These are phyloP conservation scores for Malania oleifera DNA, from an alignment of 164 flowering plant genomes.

Conservation along the genomic window DNA sequence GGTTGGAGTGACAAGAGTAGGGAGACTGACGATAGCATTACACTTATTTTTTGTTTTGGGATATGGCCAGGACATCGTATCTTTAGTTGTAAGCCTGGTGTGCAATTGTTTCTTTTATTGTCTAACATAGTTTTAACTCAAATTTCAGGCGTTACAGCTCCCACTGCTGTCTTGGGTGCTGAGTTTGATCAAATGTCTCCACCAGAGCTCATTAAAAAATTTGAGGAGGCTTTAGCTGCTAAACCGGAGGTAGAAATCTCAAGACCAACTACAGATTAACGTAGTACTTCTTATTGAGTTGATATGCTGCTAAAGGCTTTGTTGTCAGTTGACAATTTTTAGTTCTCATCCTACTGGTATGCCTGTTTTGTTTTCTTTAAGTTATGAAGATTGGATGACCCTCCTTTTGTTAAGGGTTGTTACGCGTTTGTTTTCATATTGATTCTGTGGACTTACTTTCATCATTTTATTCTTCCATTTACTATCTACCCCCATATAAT, in stretches of 20 bases:
- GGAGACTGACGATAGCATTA: no score
- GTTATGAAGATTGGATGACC: no score
- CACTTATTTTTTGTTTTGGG: neutral
- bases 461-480: no score
- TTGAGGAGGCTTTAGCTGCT: conserved; percentile 49
- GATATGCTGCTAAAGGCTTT: no score
- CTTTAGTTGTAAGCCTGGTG: neutral
- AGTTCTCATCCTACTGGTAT: no score
- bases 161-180: conserved; percentile 65
- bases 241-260: conserved; percentile 52
- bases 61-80: neutral
- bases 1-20: no score
- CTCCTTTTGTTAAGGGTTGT: no score
- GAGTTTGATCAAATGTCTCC: conserved; percentile 65
- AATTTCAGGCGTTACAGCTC: conserved; percentile 58
- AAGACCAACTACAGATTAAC: neutral
- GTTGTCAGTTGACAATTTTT: neutral
- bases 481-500: no score
- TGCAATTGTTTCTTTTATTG: neutral
- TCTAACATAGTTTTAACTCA: neutral
- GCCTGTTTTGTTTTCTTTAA: no score
- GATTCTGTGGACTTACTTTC: no score
- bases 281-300: neutral
- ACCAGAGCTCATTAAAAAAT: conserved; percentile 61
- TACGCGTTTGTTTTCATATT: no score